phyloP scores from a whole-genome alignment of 345 rosid species.

The Brassica juncea region DNA sequence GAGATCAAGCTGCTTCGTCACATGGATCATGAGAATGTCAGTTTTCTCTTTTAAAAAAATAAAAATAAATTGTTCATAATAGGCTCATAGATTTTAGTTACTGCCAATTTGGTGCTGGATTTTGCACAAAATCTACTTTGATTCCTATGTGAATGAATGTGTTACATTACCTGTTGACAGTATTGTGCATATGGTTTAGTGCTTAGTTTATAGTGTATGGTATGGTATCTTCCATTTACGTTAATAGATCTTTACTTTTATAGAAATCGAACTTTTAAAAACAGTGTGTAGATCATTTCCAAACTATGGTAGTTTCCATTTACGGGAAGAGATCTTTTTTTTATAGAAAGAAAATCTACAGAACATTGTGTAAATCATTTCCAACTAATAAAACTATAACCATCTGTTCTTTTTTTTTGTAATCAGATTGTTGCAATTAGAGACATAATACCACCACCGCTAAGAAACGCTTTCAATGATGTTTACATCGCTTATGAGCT shows the following conservation, averaged over 20 bases:
- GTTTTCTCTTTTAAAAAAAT: neutral
- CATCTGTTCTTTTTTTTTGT: neutral
- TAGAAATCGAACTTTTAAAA: neutral
- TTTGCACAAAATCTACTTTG: neutral
- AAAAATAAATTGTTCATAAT: too few species aligned
- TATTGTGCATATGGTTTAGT: neutral
- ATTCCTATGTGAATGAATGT: neutral
- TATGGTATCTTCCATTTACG: conserved; percentile 14
- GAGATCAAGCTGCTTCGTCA: conserved; percentile 99
- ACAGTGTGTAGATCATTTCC: neutral
- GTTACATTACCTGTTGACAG: conserved; percentile 2
- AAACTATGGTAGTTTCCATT: neutral
- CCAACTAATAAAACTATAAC: neutral
- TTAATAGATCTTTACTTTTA: neutral
- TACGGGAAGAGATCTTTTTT: neutral
- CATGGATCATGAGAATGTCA: conserved; percentile 99
- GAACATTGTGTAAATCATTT: neutral
- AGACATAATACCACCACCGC: conserved; percentile 93
- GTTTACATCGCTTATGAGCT: conserved; percentile 96
- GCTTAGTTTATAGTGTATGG: neutral
- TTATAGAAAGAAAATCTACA: neutral
- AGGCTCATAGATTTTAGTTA: neutral
- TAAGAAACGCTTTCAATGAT: conserved; percentile 78
- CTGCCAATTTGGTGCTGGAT: neutral
- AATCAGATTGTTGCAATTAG: conserved; percentile 94